phyloP scores from a whole-genome alignment of 495 filamentous ascomycete genomes.

The Entonaema liquescens region DNA sequence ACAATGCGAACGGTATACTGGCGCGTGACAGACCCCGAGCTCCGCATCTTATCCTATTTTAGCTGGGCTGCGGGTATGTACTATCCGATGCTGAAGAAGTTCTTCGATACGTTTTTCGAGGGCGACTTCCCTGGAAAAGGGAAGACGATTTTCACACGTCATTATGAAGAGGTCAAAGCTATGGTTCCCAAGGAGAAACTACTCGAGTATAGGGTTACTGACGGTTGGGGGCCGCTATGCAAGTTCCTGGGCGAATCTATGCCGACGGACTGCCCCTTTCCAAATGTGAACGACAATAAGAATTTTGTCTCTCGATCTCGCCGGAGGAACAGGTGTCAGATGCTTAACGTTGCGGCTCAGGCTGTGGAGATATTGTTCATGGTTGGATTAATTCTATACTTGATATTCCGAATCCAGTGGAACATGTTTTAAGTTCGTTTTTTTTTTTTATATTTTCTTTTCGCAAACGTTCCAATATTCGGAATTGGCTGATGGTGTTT shows the following conservation, averaged over 20 bases:
- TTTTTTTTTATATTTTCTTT: too few species aligned
- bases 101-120: constrained; percentile 59
- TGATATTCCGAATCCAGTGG: constrained; percentile 41
- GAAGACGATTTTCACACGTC: constrained; percentile 37
- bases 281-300: constrained; percentile 56
- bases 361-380: constrained; percentile 47
- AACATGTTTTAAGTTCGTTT: constrained; percentile 6
- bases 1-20: constrained; percentile 60
- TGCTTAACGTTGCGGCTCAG: constrained; percentile 66
- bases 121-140: constrained; percentile 38
- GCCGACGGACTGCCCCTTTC: constrained; percentile 59
- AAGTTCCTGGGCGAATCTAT: constrained; percentile 69
- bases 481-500: background rate
- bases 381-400: constrained; percentile 14
- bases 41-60: constrained; percentile 60
- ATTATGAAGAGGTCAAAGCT: constrained; percentile 42
- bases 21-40: constrained; percentile 64
- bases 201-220: constrained; percentile 70
- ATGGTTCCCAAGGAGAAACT: constrained; percentile 51
- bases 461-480: background rate
- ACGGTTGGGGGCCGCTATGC: constrained; percentile 74
- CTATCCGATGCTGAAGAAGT: constrained; percentile 67
- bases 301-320: constrained; percentile 68
- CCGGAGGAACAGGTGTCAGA: constrained; percentile 67
- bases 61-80: constrained; percentile 67